Evolutionary conservation across 208 protist genomes (phyloP), one percentile per base, ranked within the genome.

Genomic region (Phytomonas francai): DNA sequence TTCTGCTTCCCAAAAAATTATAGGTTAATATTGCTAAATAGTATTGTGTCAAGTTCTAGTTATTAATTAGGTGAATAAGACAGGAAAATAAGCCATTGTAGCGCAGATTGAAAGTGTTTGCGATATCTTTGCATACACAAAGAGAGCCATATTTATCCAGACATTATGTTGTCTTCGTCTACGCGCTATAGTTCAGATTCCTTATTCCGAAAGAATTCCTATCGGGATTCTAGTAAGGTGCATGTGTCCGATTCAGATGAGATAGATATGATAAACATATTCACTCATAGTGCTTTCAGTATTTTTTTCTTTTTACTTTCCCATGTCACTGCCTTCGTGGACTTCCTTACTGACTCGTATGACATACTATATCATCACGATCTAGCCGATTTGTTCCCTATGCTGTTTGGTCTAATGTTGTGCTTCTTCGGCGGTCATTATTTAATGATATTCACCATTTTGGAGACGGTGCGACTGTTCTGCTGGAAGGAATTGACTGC

Each of bases 401-500:
- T 91, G 67, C 36, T 92, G 32, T 63, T 89, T 16, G 88, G 88
- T 56, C 71, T 94, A 22, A 68, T 66, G 11, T 59, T 94, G 27
- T 93, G 84, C 74, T 94, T 96, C 67, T 94, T 94, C 68, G 91
- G 91, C 19, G 85, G 88, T 22, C 76, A 68, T 65, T 96, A 89
- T 70, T 75, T 80, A 30, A 85, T 88, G 64, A 68, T 90, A 28
- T 78, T 94, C 49, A 78, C 91, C 5, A 83, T 83, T 0, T 63
- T 86, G 12, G 91, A 92, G 66, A 88, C 88, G 33, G 74, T 93
- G 59, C 80, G 78, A 2, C 64, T 96, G 60, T 78, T 85, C 16
- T 85, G 78, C 54, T 92, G 88, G 87, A 78, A 85, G 31, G 73
- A 80, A 56, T 73, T 92, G 25, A 78, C 72, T 54, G 36, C 58